Evolutionary conservation across 1,139 yeast genomes (phyloP).

Genomic region (Lodderomyces pseudojiufengensis): DNA sequence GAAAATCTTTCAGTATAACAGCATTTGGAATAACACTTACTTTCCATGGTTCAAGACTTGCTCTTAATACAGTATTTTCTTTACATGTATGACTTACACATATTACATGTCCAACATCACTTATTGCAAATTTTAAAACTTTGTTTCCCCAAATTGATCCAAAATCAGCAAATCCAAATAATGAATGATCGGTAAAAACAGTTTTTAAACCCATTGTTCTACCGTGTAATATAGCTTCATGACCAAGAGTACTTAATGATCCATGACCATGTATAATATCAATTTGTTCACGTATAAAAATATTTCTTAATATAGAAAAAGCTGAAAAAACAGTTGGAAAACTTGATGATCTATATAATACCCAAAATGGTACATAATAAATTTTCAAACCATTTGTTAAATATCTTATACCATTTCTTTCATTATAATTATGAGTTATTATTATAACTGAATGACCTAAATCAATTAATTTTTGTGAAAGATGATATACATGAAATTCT

Average conservation of each 20-base stretch:
- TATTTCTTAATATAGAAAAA: conserved; percentile 81
- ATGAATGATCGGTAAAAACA: conserved; percentile 91
- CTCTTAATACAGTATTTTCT: conserved; percentile 89
- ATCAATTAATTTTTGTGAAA: conserved; percentile 69
- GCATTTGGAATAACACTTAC: conserved; percentile 97
- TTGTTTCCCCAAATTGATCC: conserved; percentile 86
- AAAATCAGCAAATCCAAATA: conserved; percentile 90
- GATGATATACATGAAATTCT: conserved; percentile 89
- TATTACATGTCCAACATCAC: conserved; percentile 87
- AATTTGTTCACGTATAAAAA: conserved; percentile 78
- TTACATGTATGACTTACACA: conserved; percentile 97
- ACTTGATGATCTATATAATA: conserved; percentile 76
- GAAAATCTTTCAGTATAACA: conserved; percentile 77
- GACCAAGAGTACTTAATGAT: conserved; percentile 78
- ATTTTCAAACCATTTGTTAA: conserved; percentile 90
- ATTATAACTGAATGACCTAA: conserved; percentile 90
- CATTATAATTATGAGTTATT: conserved; percentile 84
- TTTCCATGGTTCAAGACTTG: conserved; percentile 69
- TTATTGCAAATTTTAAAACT: conserved; percentile 73
- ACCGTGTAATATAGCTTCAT: conserved; percentile 87
- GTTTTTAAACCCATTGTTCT: conserved; percentile 90
- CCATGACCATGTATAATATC: conserved; percentile 96
- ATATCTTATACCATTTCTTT: conserved; percentile 75
- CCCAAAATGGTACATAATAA: conserved; percentile 81
- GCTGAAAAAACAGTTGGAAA: conserved; percentile 88